phyloP scores from a whole-genome alignment of 768 basidiomycete species.

The Collybiopsis luxurians region DNA sequence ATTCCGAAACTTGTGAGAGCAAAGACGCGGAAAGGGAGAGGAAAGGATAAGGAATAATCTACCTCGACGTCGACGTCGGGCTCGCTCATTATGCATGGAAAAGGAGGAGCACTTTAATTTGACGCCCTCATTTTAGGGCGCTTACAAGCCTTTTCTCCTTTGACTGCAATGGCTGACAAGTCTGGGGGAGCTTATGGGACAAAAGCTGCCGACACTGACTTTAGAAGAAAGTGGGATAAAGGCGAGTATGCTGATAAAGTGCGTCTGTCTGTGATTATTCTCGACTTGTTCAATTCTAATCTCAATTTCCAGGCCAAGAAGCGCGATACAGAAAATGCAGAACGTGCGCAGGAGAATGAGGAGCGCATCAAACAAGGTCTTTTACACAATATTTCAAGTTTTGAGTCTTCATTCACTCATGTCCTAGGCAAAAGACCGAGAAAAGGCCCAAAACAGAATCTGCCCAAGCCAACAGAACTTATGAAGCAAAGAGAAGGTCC shows the following conservation, averaged over 20 bases:
- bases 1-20: constrained; percentile 76
- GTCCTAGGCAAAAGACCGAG: constrained; percentile 79
- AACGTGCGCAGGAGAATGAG: constrained; percentile 85
- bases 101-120: not conserved
- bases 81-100: constrained; percentile 19
- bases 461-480: constrained; percentile 91
- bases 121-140: no score
- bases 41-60: constrained; percentile 52
- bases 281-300: no score
- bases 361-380: constrained; percentile 83
- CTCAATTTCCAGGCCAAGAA: constrained; percentile 51
- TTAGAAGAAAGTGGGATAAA: constrained; percentile 93
- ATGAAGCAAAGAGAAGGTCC: constrained; percentile 86
- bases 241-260: constrained; percentile 77
- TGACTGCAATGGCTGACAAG: constrained; percentile 33
- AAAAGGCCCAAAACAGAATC: constrained; percentile 54
- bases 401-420: constrained; percentile 6
- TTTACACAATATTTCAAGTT: no score
- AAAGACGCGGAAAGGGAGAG: constrained; percentile 91
- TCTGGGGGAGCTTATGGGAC: constrained; percentile 35
- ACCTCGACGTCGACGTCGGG: constrained; percentile 10
- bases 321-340: constrained; percentile 76
- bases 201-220: constrained; percentile 66
- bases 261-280: no score
- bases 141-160: not conserved